Percentiles rank a stretch among this genome's conserved stretches.
Conservation (phyloP, 2,329 filamentous ascomycete species). For the Aureobasidium sp. region DNA sequence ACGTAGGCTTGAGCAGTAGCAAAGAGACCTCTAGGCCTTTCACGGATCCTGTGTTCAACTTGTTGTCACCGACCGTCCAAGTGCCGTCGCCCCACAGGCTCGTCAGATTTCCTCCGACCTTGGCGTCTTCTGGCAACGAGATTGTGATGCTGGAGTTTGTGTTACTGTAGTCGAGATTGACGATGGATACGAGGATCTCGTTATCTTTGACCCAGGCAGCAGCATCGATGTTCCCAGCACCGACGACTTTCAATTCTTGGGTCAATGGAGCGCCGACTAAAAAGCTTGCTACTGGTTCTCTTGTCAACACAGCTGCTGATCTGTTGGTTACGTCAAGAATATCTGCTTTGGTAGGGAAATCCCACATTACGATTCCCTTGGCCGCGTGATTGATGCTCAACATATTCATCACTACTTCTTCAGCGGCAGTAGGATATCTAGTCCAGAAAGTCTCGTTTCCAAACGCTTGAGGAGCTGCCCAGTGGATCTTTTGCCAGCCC, state of each 20-base stretch:
- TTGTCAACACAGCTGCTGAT: slow-evolving; percentile 37
- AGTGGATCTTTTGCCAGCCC: slow-evolving; percentile 38
- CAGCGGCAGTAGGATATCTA: slow-evolving; percentile 37
- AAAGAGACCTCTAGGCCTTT: neutral
- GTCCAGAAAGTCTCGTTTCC: slow-evolving; percentile 42
- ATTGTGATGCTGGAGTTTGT: slow-evolving; percentile 18
- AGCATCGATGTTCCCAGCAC: slow-evolving; percentile 32
- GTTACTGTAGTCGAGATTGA: slow-evolving; percentile 30
- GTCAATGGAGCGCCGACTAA: slow-evolving; percentile 28
- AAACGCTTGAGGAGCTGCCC: slow-evolving; percentile 46
- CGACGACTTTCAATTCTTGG: slow-evolving; percentile 22
- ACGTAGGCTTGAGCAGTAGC: neutral
- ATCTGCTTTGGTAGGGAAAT: slow-evolving; percentile 38
- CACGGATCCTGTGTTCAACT: neutral
- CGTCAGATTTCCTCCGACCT: neutral
- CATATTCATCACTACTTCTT: slow-evolving; percentile 42
- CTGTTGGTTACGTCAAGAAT: slow-evolving; percentile 30
- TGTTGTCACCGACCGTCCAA: slow-evolving; percentile 10
- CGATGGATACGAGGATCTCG: slow-evolving; percentile 34
- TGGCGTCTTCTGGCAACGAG: slow-evolving; percentile 16
- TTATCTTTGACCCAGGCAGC: slow-evolving; percentile 34
- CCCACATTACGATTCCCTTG: slow-evolving; percentile 44
- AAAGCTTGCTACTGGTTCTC: slow-evolving; percentile 27
- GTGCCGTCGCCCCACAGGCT: slow-evolving; percentile 20
- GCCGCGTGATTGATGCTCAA: slow-evolving; percentile 43